Evolutionary conservation across 768 basidiomycete species (phyloP), one percentile per base, ranked within the genome.

Genomic region (Solioccasus polychromus): DNA sequence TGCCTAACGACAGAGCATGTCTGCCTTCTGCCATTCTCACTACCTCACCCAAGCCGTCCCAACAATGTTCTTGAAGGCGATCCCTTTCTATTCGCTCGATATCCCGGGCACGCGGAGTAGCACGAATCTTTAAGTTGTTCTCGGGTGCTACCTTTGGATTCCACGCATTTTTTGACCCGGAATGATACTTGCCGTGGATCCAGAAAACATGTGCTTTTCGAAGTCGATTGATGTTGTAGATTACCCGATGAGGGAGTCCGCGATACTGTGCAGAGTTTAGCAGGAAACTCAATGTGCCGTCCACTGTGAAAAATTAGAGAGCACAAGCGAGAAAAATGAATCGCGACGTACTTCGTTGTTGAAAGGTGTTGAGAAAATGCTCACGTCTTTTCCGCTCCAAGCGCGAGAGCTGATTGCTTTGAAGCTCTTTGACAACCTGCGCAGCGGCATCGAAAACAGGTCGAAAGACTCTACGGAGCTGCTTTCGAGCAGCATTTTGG

Each of bases 231-330:
- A 68, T 63, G 54, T 87, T 86, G 15, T 74, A 74, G 6, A 82
- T 80, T 6, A 80, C 53, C 45, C 67, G 68, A 57, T 86, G 82
- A 10, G 85, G 62, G 12, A 85, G 64, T 12, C 87, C 87, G 22
- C 83, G 77, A 26, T 78, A 75, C 46, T 71, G 69, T 4, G 78
- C 75, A n/a, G 87, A 82, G 22, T 71, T 77, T 63, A 78, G 74
- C 36, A 89, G 60, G 8, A 89, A 52, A 25, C 72, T 70, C 31
- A 89, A 70, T 0, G 85, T 87, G 47, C 72, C 75, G 55, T 89
- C 85, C 63, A 86, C 88, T 90, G 48, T 30, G 26, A 44, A n/a
- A 52, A 47, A 45, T 54, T 35, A 58, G 44, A 58, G 36, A 24
- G 35, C 5, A 20, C 8, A 29, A 29, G 31, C 17, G 14, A 43